phyloP scores from a whole-genome alignment of 441 rosid genomes.

The Metrosideros polymorpha region DNA sequence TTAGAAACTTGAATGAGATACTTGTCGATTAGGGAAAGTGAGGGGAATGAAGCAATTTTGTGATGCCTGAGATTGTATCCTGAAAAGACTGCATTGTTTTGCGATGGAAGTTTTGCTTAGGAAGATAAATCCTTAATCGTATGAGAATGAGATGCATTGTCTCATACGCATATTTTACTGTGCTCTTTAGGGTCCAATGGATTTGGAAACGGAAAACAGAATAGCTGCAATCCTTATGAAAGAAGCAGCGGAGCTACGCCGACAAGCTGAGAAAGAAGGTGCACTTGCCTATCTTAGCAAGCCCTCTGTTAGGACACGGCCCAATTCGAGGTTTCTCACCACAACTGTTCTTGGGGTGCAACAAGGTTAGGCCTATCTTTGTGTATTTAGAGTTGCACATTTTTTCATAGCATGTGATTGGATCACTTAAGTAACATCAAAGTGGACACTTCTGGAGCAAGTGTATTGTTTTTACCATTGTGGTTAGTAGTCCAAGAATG shows the following conservation, averaged over 20 bases:
- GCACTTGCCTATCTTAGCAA: constrained; percentile 63
- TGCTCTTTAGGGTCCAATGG: constrained; percentile 31
- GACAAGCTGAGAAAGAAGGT: constrained; percentile 69
- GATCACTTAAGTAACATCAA: neutral
- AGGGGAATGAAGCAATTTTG: neutral
- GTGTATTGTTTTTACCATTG: neutral
- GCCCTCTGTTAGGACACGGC: constrained; percentile 54
- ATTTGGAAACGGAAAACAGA: constrained; percentile 81
- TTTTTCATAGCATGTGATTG: neutral
- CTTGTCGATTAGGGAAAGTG: neutral
- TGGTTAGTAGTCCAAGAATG: neutral
- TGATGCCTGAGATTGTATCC: neutral
- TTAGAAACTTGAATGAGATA: neutral
- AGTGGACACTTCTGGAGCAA: neutral
- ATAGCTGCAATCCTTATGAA: constrained; percentile 75
- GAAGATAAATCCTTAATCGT: neutral
- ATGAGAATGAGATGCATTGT: neutral
- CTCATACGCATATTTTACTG: neutral
- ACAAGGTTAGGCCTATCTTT: constrained; percentile 39
- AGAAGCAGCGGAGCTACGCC: constrained; percentile 83
- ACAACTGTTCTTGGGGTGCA: constrained; percentile 88
- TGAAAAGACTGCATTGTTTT: neutral
- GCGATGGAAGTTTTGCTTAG: neutral
- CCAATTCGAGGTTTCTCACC: constrained; percentile 80
- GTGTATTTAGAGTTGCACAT: neutral